Conservation (phyloP, 1,139 yeast species). For the Taphrina sp. region DNA sequence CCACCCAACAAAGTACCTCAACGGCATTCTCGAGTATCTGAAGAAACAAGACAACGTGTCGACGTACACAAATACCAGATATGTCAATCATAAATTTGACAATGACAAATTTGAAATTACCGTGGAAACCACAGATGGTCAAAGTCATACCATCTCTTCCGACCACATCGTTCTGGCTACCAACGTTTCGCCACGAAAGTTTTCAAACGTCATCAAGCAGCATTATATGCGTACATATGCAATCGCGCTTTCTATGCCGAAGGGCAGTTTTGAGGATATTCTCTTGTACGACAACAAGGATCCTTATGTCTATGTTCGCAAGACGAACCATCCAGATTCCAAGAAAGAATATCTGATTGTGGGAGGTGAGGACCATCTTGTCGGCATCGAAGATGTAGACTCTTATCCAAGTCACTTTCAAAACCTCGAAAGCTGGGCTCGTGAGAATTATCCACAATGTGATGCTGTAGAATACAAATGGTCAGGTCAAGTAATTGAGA, state of each 20-base stretch:
- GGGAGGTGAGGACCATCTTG: constrained; percentile 27
- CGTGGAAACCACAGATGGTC: constrained; percentile 4
- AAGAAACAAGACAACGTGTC: constrained; percentile 3
- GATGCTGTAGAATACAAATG: constrained; percentile 17
- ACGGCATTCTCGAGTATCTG: constrained; percentile 9
- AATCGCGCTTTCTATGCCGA: constrained; percentile 7
- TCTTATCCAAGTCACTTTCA: constrained; percentile 5
- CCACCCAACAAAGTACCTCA: constrained; percentile 29
- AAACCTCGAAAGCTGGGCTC: constrained; percentile 22
- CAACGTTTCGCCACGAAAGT: constrained; percentile 21
- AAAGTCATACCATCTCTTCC: background rate
- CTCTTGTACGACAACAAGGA: constrained; percentile 24
- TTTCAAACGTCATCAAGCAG: constrained; percentile 18
- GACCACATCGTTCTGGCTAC: constrained; percentile 18
- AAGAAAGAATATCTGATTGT: constrained; percentile 17
- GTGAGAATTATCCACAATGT: constrained; percentile 10
- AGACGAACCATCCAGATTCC: constrained; percentile 9
- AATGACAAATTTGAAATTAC: constrained; percentile 4
- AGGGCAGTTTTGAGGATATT: constrained; percentile 9
- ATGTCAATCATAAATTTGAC: constrained; percentile 12
- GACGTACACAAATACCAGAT: constrained; percentile 22
- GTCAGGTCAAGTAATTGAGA: constrained; percentile 27
- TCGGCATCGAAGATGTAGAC: constrained; percentile 14
- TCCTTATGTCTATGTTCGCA: constrained; percentile 19
- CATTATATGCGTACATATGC: constrained; percentile 20